Percentiles rank a stretch among this genome's conserved stretches.
phyloP scores from a whole-genome alignment of 768 basidiomycete species.

The Lactarius hatsudake region DNA sequence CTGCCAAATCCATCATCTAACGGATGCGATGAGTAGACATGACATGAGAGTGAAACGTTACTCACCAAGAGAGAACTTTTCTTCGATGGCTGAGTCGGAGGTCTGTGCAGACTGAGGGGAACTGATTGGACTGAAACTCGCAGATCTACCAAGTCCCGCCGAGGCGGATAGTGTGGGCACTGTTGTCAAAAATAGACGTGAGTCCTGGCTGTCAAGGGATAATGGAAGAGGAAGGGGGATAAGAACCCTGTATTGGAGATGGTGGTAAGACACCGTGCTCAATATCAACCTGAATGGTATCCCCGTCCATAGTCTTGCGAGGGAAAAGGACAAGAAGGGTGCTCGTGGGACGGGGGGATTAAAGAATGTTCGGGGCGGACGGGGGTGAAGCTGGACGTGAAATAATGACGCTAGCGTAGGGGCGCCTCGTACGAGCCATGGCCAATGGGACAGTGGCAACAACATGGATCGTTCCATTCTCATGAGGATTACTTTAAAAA shows the following conservation, averaged over 20 bases:
- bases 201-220: neutral
- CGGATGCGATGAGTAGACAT: neutral
- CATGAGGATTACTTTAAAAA: neutral
- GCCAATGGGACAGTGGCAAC: neutral
- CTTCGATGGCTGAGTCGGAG: constrained; percentile 2
- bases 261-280: constrained; percentile 3
- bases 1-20: neutral
- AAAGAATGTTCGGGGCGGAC: neutral
- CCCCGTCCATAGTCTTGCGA: constrained; percentile 3
- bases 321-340: neutral
- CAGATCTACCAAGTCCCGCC: neutral
- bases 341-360: neutral
- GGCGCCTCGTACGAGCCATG: neutral
- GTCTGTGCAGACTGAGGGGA: neutral
- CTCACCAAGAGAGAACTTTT: constrained; percentile 7
- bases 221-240: neutral
- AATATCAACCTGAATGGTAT: neutral
- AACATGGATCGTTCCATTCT: too few relatives aligned
- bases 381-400: neutral
- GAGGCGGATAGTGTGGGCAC: neutral
- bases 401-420: neutral
- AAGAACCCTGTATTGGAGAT: neutral
- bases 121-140: neutral
- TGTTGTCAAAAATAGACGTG: neutral
- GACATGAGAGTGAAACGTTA: neutral